Evolutionary conservation across 2,329 filamentous ascomycete species (phyloP).

Genomic region (Aspergillus fumigatus): DNA sequence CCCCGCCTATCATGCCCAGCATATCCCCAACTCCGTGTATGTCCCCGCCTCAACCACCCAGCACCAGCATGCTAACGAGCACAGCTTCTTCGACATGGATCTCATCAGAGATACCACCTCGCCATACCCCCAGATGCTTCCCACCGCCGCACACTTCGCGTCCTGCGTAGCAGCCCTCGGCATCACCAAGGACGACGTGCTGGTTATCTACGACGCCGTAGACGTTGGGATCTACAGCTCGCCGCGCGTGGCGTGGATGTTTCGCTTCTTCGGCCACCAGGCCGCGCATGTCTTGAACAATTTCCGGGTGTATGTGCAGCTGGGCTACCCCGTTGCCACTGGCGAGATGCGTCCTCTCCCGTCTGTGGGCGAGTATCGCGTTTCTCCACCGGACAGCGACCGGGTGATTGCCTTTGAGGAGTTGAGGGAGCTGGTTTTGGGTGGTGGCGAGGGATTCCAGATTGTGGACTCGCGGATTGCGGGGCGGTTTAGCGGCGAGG

Average conservation of each 20-base stretch:
- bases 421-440: constrained; percentile 2
- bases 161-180: constrained; percentile 15
- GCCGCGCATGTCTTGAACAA: constrained; percentile 28
- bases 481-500: constrained; percentile 16
- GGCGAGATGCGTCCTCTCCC: constrained; percentile 1
- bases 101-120: constrained; percentile 16
- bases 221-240: constrained; percentile 26
- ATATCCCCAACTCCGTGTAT: constrained; percentile 24
- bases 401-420: constrained; percentile 16
- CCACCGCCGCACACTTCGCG: constrained; percentile 20
- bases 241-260: constrained; percentile 27
- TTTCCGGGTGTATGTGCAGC: constrained; percentile 20
- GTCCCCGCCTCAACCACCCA: background rate
- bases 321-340: constrained; percentile 14
- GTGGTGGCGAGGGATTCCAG: constrained; percentile 2
- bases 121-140: constrained; percentile 27
- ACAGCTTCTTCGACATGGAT: constrained; percentile 29
- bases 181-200: constrained; percentile 17
- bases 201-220: constrained; percentile 27
- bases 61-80: background rate
- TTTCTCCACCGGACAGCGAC: background rate
- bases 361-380: constrained; percentile 1
- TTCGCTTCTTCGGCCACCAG: constrained; percentile 22
- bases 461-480: constrained; percentile 20
- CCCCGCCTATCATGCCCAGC: constrained; percentile 12